Evolutionary conservation across 2,329 filamentous ascomycete genomes (phyloP).

Genomic region (Botrytis tulipae): DNA sequence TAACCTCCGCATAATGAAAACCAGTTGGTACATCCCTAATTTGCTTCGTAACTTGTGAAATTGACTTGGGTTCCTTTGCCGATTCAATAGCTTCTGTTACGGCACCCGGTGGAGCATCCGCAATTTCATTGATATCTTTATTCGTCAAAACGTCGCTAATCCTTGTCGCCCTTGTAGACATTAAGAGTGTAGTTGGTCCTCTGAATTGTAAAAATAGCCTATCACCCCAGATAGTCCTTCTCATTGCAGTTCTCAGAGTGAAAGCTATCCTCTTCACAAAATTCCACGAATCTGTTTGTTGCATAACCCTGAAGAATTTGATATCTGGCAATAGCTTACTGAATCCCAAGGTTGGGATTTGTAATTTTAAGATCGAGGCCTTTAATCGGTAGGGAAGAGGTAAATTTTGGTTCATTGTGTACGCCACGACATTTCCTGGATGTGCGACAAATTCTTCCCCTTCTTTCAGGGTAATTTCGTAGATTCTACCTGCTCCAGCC

Average conservation of each 20-base stretch:
- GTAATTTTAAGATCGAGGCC: constrained; percentile 69
- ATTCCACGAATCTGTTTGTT: constrained; percentile 71
- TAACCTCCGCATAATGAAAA: constrained; percentile 56
- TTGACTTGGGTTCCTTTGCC: constrained; percentile 42
- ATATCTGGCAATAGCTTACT: constrained; percentile 64
- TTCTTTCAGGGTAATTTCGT: constrained; percentile 74
- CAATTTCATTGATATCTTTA: constrained; percentile 86
- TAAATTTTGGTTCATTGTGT: constrained; percentile 70
- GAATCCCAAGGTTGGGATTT: constrained; percentile 69
- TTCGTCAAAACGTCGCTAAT: constrained; percentile 74
- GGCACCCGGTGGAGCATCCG: constrained; percentile 72
- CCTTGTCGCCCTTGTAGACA: constrained; percentile 82
- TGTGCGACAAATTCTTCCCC: constrained; percentile 91
- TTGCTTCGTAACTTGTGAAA: constrained; percentile 34
- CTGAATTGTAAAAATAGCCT: constrained; percentile 86
- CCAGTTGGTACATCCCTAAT: constrained; percentile 43
- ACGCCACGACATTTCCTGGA: constrained; percentile 88
- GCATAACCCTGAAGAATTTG: constrained; percentile 71
- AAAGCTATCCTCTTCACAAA: constrained; percentile 63
- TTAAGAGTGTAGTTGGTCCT: constrained; percentile 79
- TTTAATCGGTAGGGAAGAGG: constrained; percentile 87
- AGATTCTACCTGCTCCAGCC: constrained; percentile 83
- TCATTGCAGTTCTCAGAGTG: constrained; percentile 69
- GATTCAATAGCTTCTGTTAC: constrained; percentile 58
- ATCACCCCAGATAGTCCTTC: constrained; percentile 90